phyloP scores from a whole-genome alignment of 1,284 basidiomycete genomes.

The Apiotrichum gamsii region DNA sequence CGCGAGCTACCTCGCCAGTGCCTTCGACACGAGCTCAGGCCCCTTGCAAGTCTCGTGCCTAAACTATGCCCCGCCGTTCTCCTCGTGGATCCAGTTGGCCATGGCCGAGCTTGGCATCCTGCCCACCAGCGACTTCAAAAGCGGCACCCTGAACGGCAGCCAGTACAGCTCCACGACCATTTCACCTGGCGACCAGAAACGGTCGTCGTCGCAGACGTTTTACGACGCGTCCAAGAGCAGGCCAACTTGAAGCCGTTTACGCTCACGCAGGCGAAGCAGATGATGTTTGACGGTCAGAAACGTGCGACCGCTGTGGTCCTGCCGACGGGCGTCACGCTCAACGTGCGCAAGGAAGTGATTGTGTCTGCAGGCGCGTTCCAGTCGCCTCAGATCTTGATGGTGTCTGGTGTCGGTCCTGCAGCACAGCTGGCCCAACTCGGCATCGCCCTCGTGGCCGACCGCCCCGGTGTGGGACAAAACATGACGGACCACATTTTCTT shows the following conservation, averaged over 20 bases:
- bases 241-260: neutral
- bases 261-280: neutral
- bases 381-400: slow-evolving; percentile 5
- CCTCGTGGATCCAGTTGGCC: neutral
- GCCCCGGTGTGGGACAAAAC: slow-evolving; percentile 21
- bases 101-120: neutral
- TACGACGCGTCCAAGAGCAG: neutral
- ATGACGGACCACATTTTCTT: slow-evolving; percentile 19
- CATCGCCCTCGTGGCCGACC: slow-evolving; percentile 13
- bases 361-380: slow-evolving; percentile 8
- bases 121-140: neutral
- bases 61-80: slow-evolving; percentile 1
- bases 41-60: slow-evolving; percentile 1
- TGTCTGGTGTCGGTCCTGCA: slow-evolving; percentile 5
- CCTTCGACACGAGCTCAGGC: neutral
- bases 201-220: slow-evolving; percentile 1
- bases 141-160: slow-evolving; percentile 1
- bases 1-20: neutral
- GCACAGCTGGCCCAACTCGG: neutral
- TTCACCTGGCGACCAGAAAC: neutral
- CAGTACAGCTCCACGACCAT: neutral
- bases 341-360: slow-evolving; percentile 5
- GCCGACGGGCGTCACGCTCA: neutral
- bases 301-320: neutral
- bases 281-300: slow-evolving; percentile 3